phyloP scores from a whole-genome alignment of 1,284 basidiomycete species.

The Sphagnurus paluster region DNA sequence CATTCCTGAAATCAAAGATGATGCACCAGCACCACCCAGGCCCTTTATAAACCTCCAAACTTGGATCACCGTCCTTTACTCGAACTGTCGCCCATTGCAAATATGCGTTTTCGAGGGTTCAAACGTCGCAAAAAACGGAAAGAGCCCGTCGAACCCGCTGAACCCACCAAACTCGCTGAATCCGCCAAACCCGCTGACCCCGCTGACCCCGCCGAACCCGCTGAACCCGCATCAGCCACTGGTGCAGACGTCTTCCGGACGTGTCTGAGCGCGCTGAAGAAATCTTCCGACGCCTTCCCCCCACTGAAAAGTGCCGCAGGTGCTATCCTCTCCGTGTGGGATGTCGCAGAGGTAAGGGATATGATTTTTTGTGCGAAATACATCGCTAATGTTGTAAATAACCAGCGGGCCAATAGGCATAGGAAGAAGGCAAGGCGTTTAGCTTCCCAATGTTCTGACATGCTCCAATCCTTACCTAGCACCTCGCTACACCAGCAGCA shows the following conservation, averaged over 20 bases:
- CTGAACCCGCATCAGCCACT: background rate
- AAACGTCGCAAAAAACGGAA: too few relatives aligned
- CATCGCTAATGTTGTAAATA: background rate
- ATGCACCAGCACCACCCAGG: too few relatives aligned
- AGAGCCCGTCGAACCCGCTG: too few relatives aligned
- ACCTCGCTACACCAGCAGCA: too few relatives aligned
- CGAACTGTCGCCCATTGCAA: too few relatives aligned
- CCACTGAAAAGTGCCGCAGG: background rate
- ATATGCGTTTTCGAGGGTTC: too few relatives aligned
- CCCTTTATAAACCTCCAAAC: too few relatives aligned
- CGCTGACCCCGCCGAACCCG: too few relatives aligned
- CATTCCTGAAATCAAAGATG: too few relatives aligned
- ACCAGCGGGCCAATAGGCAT: background rate
- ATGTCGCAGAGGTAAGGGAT: background rate
- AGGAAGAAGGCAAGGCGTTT: background rate
- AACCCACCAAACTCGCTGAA: too few relatives aligned
- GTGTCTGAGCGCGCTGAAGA: background rate
- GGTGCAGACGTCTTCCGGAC: background rate
- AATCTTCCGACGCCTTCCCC: slow-evolving; percentile 5
- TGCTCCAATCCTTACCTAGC: background rate
- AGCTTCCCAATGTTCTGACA: background rate
- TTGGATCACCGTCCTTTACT: too few relatives aligned
- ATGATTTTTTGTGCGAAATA: background rate
- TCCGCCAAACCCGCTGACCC: too few relatives aligned
- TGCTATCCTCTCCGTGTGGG: background rate